phyloP scores from a whole-genome alignment of 2,329 filamentous ascomycete genomes.

The Hypomyces rosellus region DNA sequence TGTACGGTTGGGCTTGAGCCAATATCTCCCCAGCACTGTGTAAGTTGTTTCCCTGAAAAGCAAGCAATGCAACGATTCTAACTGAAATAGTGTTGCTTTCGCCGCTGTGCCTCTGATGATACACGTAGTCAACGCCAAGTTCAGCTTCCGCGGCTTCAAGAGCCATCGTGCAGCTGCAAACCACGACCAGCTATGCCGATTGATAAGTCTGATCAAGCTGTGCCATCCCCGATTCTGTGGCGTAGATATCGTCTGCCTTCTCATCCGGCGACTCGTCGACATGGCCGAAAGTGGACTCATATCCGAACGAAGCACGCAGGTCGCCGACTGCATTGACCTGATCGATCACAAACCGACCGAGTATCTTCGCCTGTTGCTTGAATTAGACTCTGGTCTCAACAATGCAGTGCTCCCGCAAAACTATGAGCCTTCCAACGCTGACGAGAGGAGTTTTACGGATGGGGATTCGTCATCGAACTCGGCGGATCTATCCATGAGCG shows the following conservation, averaged over 20 bases:
- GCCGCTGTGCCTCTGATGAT: slow-evolving; percentile 9
- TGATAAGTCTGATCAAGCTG: slow-evolving; percentile 7
- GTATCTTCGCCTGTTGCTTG: slow-evolving; percentile 5
- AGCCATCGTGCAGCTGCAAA: slow-evolving; percentile 1
- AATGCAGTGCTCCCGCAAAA: neutral
- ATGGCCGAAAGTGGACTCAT: slow-evolving; percentile 1
- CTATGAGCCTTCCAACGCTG: too few relatives aligned
- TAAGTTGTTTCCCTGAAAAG: neutral
- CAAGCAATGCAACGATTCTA: neutral
- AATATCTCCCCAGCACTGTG: slow-evolving; percentile 8
- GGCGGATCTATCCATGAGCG: too few relatives aligned
- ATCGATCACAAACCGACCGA: slow-evolving; percentile 7
- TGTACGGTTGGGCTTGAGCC: slow-evolving; percentile 2
- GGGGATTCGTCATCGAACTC: too few relatives aligned
- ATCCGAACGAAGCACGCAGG: neutral
- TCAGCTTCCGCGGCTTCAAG: neutral
- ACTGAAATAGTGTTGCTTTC: slow-evolving; percentile 1
- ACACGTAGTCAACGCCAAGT: slow-evolving; percentile 7
- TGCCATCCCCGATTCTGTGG: slow-evolving; percentile 7
- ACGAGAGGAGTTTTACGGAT: too few relatives aligned
- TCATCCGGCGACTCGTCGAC: slow-evolving; percentile 6
- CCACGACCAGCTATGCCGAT: slow-evolving; percentile 3
- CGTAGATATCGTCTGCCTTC: slow-evolving; percentile 5
- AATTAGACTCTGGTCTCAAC: slow-evolving; percentile 5
- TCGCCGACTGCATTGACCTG: slow-evolving; percentile 5